Base-by-base conservation (phyloP, 1,284 basidiomycete species). In the Ustilago hordei region DNA sequence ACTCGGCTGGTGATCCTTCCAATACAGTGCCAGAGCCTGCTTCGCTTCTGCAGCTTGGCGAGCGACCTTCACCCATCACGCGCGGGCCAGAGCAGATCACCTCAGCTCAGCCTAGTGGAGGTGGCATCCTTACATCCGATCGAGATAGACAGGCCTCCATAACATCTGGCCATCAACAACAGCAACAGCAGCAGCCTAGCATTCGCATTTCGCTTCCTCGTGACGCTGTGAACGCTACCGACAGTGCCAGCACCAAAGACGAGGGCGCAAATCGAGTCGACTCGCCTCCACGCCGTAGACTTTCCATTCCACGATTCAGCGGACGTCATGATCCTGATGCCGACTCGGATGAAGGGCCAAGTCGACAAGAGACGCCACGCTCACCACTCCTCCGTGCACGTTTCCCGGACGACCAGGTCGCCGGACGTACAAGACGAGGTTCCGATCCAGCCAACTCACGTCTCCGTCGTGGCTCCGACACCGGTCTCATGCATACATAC, bases 1-100 rank as follows among this genome's bases (percentile, higher is more conserved):
- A 85, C 54, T 82, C 82, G 23, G 78, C 74, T 15, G 81, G 80
- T 17, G 72, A 75, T 32, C 67, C 61, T 9, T 75, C 72, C 55
- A 71, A 75, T n/a, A 59, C 60, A 32, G 64, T 78, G 4, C 76
- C 76, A 2, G 72, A 78, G 28, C 47, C 41, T n/a, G 23, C 43
- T 19, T 8, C 48, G 13, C n/a, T 53, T 11, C 28, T 47, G 4
- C 28, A 39, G 8, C 19, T 28, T 19, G 64, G 19, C 41, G 43
- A 54, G 6, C 17, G 35, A 45, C 36, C 39, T 9, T 17, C 59
- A 6, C 31, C 63, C 0, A 41, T 64, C 55, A 64, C 64, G 12
- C 9, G 32, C 15, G 68, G 60, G 55, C 58, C 74, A 6, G 54
- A 65, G 13, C 19, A 45, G 15, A 7, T 64, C 60, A 23, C 17